Percentiles rank a stretch among this genome's conserved stretches.
phyloP scores from a whole-genome alignment of 2,329 filamentous ascomycete species.

The Pezicula rhizophila region DNA sequence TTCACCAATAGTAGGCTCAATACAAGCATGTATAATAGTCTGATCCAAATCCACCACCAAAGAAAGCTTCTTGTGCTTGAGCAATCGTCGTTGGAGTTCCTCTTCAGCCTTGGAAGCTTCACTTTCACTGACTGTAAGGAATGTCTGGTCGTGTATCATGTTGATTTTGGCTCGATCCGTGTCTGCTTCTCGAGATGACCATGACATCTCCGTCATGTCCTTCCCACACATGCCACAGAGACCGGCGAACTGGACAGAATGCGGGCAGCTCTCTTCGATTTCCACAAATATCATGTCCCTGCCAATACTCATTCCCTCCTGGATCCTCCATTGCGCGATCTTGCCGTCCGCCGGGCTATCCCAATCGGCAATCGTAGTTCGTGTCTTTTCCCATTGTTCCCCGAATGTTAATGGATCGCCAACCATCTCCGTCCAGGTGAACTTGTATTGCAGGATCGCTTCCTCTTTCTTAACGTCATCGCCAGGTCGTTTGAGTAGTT shows the following conservation, averaged over 20 bases:
- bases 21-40: slow-evolving; percentile 96
- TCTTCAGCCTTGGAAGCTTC: slow-evolving; percentile 80
- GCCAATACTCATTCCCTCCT: slow-evolving; percentile 57
- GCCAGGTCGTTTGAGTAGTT: slow-evolving; percentile 70
- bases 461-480: slow-evolving; percentile 72
- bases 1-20: slow-evolving; percentile 91
- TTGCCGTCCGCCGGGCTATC: slow-evolving; percentile 79
- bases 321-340: slow-evolving; percentile 70
- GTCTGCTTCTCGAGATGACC: slow-evolving; percentile 73
- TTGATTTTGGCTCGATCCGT: slow-evolving; percentile 85
- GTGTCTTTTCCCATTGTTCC: slow-evolving; percentile 60
- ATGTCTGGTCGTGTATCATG: slow-evolving; percentile 88
- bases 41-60: slow-evolving; percentile 96
- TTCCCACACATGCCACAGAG: slow-evolving; percentile 90
- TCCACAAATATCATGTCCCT: slow-evolving; percentile 58
- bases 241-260: slow-evolving; percentile 85
- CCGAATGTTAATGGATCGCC: slow-evolving; percentile 50
- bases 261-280: slow-evolving; percentile 85
- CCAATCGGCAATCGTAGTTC: slow-evolving; percentile 69
- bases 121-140: slow-evolving; percentile 74
- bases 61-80: slow-evolving; percentile 77
- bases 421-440: slow-evolving; percentile 71
- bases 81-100: slow-evolving; percentile 75
- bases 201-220: slow-evolving; percentile 89
- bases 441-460: slow-evolving; percentile 80